A percentile compares a stretch with the other conserved stretches of the same genome.
Conservation (phyloP, 2,329 filamentous ascomycete genomes). For the Huntiella bhutanensis region DNA sequence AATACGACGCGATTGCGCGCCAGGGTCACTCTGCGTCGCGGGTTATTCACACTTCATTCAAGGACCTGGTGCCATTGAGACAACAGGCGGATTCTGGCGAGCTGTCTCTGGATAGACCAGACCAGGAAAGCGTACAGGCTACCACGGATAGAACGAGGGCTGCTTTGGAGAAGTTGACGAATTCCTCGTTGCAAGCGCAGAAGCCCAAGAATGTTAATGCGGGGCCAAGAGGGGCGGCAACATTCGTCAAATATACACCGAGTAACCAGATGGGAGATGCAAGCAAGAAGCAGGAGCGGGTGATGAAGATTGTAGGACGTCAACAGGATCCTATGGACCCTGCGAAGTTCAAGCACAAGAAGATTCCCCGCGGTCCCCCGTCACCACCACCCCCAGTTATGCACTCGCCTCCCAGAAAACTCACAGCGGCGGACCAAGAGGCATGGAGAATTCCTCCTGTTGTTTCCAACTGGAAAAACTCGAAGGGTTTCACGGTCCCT, state of each 20-base stretch:
- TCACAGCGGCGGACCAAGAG: conserved; percentile 93
- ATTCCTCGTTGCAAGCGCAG: conserved; percentile 73
- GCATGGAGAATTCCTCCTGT: conserved; percentile 79
- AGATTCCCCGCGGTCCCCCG: conserved; percentile 82
- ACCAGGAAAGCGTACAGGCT: conserved; percentile 62
- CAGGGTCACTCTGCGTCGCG: conserved; percentile 70
- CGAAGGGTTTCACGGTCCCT: conserved; percentile 92
- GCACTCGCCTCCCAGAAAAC: conserved; percentile 82
- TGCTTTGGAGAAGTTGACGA: conserved; percentile 64
- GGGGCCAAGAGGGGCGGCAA: conserved; percentile 63
- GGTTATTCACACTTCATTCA: conserved; percentile 88
- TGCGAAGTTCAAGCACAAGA: conserved; percentile 97
- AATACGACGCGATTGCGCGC: conserved; percentile 86
- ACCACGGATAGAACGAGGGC: conserved; percentile 78
- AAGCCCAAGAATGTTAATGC: conserved; percentile 90
- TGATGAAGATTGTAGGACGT: conserved; percentile 94
- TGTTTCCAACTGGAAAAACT: conserved; percentile 98
- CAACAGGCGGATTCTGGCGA: conserved; percentile 88
- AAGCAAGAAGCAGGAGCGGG: conserved; percentile 74
- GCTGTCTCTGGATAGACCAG: conserved; percentile 68
- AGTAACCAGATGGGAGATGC: conserved; percentile 90
- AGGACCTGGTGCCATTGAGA: conserved; percentile 83
- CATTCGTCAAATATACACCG: conserved; percentile 88
- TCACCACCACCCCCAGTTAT: conserved; percentile 86
- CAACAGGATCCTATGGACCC: conserved; percentile 93